Percentiles rank a stretch among this genome's conserved stretches.
These are phyloP conservation scores for Iris pallida DNA, from an alignment of 116 monocot genomes.

Conservation along the genomic window DNA sequence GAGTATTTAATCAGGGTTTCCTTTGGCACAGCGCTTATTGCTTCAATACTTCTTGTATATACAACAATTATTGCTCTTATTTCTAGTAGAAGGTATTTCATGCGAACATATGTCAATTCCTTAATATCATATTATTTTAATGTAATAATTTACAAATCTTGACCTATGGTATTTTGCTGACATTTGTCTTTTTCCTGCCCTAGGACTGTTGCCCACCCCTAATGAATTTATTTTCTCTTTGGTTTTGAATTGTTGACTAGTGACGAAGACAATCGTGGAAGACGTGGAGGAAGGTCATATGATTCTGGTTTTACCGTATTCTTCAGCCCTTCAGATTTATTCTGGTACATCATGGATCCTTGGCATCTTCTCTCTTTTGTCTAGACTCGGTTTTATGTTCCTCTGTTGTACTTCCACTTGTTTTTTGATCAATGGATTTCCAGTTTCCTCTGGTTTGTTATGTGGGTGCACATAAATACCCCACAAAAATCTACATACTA, in stretches of 20 bases:
- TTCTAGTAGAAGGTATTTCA: constrained; percentile 71
- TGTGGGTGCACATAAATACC: too few relatives aligned
- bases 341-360: constrained; percentile 54
- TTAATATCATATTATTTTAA: neutral
- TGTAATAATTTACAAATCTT: neutral
- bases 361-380: neutral
- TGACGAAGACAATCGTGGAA: constrained; percentile 88
- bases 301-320: constrained; percentile 53
- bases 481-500: too few relatives aligned
- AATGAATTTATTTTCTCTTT: neutral
- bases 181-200: neutral
- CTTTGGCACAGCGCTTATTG: constrained; percentile 89
- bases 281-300: constrained; percentile 83
- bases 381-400: neutral
- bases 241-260: constrained; percentile 23
- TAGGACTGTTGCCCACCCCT: neutral
- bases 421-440: too few relatives aligned
- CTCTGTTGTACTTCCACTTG: too few relatives aligned
- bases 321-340: constrained; percentile 78
- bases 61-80: constrained; percentile 87
- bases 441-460: too few relatives aligned
- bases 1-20: constrained; percentile 92
- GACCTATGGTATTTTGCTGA: neutral
- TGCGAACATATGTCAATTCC: neutral
- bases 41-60: constrained; percentile 89